A percentile compares a stretch with the other conserved stretches of the same genome.
Conservation (phyloP, 495 filamentous ascomycete genomes). For the Talaromyces thailandensis region DNA sequence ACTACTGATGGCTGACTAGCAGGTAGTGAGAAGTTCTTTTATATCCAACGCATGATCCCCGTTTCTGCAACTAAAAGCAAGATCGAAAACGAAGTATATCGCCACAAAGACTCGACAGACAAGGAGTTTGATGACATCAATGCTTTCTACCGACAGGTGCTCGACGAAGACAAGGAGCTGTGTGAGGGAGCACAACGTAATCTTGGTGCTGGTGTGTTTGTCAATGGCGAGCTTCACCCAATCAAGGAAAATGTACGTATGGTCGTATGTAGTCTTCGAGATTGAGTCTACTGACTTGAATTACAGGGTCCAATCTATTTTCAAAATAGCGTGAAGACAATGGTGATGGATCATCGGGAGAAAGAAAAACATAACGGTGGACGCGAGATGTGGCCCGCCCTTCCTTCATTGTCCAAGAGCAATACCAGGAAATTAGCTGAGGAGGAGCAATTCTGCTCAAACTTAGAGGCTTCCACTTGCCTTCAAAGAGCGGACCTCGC, state of each 20-base stretch:
- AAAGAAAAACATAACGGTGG: constrained; percentile 26
- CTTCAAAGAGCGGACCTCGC: constrained; percentile 13
- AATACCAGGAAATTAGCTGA: constrained; percentile 13
- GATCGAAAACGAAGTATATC: constrained; percentile 41
- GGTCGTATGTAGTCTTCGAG: neutral
- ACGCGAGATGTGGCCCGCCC: constrained; percentile 35
- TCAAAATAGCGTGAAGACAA: constrained; percentile 28
- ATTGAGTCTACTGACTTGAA: neutral
- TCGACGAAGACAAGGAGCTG: constrained; percentile 39
- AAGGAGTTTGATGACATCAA: constrained; percentile 36
- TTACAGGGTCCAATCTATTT: constrained; percentile 31
- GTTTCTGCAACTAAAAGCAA: constrained; percentile 23
- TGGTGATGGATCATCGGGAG: constrained; percentile 27
- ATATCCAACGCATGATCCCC: constrained; percentile 38
- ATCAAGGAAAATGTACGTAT: constrained; percentile 29
- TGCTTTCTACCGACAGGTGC: constrained; percentile 33
- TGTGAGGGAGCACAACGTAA: constrained; percentile 38
- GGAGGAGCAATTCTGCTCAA: constrained; percentile 19
- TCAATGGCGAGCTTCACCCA: constrained; percentile 43
- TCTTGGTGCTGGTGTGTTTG: constrained; percentile 35
- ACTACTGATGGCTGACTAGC: constrained; percentile 3
- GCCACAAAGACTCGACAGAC: constrained; percentile 31
- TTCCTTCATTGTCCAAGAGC: constrained; percentile 5
- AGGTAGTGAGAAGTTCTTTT: constrained; percentile 37
- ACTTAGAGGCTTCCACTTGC: constrained; percentile 18